phyloP scores from a whole-genome alignment of 1,139 yeast genomes.

The Kurtzmaniella quercitrusa region DNA sequence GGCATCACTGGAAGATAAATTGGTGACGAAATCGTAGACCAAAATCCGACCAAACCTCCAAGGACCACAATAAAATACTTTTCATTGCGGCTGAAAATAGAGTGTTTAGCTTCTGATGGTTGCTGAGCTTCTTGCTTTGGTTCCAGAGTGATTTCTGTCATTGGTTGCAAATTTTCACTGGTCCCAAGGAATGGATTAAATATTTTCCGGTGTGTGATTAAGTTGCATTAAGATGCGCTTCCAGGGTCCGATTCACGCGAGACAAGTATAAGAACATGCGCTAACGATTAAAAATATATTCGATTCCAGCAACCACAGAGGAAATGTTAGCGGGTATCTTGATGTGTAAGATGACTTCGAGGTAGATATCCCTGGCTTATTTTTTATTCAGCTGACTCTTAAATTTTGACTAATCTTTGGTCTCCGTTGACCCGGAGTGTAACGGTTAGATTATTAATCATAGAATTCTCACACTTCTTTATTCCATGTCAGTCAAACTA shows the following conservation, averaged over 20 bases:
- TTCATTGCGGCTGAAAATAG: slow-evolving; percentile 3
- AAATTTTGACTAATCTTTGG: no score
- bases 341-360: no score
- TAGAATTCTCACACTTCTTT: neutral
- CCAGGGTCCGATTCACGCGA: neutral
- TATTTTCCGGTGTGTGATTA: neutral
- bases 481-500: neutral
- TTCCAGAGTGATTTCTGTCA: neutral
- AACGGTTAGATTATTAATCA: neutral
- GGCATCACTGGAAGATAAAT: slow-evolving; percentile 67
- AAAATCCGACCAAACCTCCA: slow-evolving; percentile 32
- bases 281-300: neutral
- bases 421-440: neutral
- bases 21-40: slow-evolving; percentile 59
- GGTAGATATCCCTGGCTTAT: no score
- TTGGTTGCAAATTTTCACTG: no score
- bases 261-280: neutral
- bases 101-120: slow-evolving; percentile 7
- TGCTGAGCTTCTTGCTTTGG: slow-evolving; percentile 2
- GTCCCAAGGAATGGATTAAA: neutral
- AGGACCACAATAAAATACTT: slow-evolving; percentile 12
- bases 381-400: no score
- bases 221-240: neutral
- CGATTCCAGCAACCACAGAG: neutral
- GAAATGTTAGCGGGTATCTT: neutral